These are phyloP conservation scores for Picocystis salinarum DNA, from an alignment of 139 green algal species.

Conservation along the genomic window DNA sequence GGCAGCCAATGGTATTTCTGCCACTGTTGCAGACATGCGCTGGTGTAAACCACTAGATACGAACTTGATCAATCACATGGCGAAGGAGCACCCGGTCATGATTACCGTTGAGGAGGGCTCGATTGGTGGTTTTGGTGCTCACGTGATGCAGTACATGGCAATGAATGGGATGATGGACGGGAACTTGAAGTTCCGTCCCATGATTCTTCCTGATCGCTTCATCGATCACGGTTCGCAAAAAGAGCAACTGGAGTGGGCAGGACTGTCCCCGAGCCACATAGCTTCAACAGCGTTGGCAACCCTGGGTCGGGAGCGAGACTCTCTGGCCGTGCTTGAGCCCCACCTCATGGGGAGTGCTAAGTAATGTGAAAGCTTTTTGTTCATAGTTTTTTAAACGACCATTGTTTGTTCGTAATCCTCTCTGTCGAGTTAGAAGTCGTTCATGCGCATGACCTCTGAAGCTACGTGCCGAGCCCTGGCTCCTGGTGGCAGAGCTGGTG, in stretches of 20 bases:
- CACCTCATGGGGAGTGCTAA: too few relatives aligned
- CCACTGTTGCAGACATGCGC: constrained; percentile 80
- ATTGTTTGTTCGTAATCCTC: too few relatives aligned
- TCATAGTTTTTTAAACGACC: too few relatives aligned
- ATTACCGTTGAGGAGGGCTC: constrained; percentile 92
- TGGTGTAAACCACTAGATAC: constrained; percentile 98
- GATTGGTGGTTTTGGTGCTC: constrained; percentile 86
- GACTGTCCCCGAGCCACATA: constrained; percentile 69
- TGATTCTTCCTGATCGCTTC: constrained; percentile 83
- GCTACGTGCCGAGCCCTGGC: too few relatives aligned
- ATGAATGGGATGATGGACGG: constrained; percentile 81
- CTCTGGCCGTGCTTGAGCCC: not conserved
- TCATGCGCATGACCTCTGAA: too few relatives aligned
- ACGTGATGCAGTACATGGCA: constrained; percentile 81
- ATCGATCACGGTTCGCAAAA: constrained; percentile 73
- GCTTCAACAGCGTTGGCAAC: constrained; percentile 57
- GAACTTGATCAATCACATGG: constrained; percentile 37
- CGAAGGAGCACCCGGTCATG: constrained; percentile 67
- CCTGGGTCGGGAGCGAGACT: constrained; percentile 35
- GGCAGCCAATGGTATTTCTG: constrained; percentile 46
- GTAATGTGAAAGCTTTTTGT: too few relatives aligned
- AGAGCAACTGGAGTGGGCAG: constrained; percentile 78
- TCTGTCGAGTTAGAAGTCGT: too few relatives aligned
- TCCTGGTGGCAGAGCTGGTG: too few relatives aligned
- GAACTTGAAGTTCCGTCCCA: constrained; percentile 76